Evolutionary conservation across 257 asterid species (phyloP).

Genomic region (Paulownia fortunei): DNA sequence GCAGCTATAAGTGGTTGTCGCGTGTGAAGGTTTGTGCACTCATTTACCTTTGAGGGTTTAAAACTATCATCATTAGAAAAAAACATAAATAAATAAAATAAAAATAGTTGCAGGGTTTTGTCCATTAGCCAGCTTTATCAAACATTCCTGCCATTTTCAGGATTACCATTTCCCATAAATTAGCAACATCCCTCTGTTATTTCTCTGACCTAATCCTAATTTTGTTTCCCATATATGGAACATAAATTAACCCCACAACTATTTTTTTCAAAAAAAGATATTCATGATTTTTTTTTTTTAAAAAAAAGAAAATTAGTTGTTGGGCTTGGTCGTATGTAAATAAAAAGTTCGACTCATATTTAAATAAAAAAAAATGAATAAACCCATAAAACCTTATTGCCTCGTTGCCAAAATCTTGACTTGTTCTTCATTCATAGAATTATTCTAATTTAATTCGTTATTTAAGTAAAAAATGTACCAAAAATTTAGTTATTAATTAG

Average conservation of each 20-base stretch:
- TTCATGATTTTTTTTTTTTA: too few relatives aligned
- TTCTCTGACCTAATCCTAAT: slow-evolving; percentile 23
- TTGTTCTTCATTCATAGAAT: not conserved
- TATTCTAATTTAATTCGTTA: not conserved
- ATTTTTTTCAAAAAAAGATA: not conserved
- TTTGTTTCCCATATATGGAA: slow-evolving; percentile 34
- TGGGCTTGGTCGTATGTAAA: too few relatives aligned
- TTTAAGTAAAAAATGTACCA: not conserved
- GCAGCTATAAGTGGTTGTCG: slow-evolving; percentile 55
- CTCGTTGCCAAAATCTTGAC: not conserved
- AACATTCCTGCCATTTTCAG: slow-evolving; percentile 29
- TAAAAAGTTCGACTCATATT: not conserved
- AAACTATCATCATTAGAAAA: not conserved
- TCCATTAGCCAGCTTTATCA: slow-evolving; percentile 17
- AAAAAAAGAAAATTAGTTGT: too few relatives aligned
- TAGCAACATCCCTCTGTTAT: slow-evolving; percentile 15
- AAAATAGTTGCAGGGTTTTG: not conserved
- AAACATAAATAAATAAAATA: not conserved
- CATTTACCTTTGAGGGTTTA: slow-evolving; percentile 33
- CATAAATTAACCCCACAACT: slow-evolving; percentile 16
- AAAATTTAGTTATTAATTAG: not conserved
- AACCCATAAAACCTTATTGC: not conserved
- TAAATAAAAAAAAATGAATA: not conserved
- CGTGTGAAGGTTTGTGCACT: slow-evolving; percentile 45
- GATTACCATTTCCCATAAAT: slow-evolving; percentile 28